Conservation (phyloP, 768 basidiomycete species). For the Phylloporus rhodoxanthus region DNA sequence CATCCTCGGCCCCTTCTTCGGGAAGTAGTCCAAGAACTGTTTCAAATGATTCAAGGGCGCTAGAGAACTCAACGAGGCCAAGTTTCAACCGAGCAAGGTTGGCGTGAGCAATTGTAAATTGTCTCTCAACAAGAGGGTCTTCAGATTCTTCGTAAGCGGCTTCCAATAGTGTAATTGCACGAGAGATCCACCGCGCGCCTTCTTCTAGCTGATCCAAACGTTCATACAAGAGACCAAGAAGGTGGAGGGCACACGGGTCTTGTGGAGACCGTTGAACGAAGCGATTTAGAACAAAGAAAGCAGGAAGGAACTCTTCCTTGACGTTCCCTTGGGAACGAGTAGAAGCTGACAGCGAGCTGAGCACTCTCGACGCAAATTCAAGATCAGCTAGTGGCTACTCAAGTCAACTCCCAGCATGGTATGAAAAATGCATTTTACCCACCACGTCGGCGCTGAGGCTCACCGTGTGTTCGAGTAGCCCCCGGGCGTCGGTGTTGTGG, state of each 20-base stretch:
- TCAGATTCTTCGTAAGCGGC: conserved; percentile 84
- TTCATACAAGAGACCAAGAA: conserved; percentile 83
- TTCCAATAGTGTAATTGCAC: conserved; percentile 73
- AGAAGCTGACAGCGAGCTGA: conserved; percentile 34
- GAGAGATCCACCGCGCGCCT: conserved; percentile 50
- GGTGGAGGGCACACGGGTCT: conserved; percentile 74
- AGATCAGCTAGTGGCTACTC: conserved; percentile 75
- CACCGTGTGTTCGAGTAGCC: conserved; percentile 70
- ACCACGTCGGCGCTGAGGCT: conserved; percentile 54
- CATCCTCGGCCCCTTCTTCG: conserved; percentile 37
- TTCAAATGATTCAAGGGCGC: conserved; percentile 64
- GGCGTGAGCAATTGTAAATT: conserved; percentile 74
- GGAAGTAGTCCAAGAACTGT: conserved; percentile 65
- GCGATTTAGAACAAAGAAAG: conserved; percentile 76
- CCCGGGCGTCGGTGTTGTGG: conserved; percentile 54
- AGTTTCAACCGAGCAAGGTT: conserved; percentile 77
- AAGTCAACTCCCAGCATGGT: conserved; percentile 7
- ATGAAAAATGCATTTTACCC: conserved; percentile 19
- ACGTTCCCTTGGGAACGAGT: conserved; percentile 16
- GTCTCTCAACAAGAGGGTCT: conserved; percentile 66
- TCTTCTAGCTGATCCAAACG: conserved; percentile 65
- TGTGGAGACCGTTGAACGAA: conserved; percentile 62
- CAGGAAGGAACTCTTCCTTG: conserved; percentile 55
- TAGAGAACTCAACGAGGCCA: conserved; percentile 50
- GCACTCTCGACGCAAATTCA: conserved; percentile 60